Conservation (phyloP, 306 rosid genomes). For the Fragaria nilgerrensis region DNA sequence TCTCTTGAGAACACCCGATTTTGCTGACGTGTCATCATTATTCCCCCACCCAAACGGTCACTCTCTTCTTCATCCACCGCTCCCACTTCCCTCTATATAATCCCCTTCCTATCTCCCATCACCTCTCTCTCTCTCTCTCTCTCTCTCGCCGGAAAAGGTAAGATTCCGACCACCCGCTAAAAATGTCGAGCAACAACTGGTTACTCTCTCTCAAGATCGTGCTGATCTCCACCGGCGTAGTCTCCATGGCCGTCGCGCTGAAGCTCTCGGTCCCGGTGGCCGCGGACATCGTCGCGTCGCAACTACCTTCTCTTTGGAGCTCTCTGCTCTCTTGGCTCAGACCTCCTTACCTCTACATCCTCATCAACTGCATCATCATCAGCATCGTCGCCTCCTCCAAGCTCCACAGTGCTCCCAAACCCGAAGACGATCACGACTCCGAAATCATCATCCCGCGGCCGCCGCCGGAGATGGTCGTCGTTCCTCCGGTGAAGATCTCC, state of each 20-base stretch:
- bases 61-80: neutral
- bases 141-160: neutral
- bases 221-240: constrained; percentile 53
- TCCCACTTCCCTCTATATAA: constrained; percentile 19
- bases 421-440: constrained; percentile 5
- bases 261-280: constrained; percentile 62
- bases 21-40: constrained; percentile 5
- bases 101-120: neutral
- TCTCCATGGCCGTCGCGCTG: constrained; percentile 60
- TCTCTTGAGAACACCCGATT: neutral
- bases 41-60: neutral
- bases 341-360: constrained; percentile 80
- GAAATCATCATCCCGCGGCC: constrained; percentile 16
- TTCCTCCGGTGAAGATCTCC: constrained; percentile 16
- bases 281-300: constrained; percentile 43
- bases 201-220: constrained; percentile 39
- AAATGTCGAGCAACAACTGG: constrained; percentile 37
- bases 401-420: constrained; percentile 31
- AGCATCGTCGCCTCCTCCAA: constrained; percentile 74
- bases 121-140: neutral
- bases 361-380: constrained; percentile 80
- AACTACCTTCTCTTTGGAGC: constrained; percentile 62
- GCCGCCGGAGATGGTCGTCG: neutral
- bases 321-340: constrained; percentile 50
- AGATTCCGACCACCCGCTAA: neutral